Evolutionary conservation across 768 basidiomycete species (phyloP).

Genomic region (Mycena leptocephala): DNA sequence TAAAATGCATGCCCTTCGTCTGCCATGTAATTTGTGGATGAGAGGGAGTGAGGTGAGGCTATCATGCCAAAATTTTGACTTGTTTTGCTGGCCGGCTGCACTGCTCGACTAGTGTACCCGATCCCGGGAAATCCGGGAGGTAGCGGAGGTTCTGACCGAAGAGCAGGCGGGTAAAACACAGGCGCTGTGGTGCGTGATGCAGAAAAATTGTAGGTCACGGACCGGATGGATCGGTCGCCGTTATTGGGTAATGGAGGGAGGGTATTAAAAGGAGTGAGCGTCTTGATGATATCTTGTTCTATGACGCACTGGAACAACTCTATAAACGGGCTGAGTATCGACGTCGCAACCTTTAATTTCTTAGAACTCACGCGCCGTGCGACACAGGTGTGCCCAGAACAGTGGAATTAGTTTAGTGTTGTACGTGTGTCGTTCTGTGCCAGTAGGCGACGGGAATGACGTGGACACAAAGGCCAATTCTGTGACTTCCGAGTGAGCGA

Average conservation of each 20-base stretch:
- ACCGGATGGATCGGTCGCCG: constrained; percentile 27
- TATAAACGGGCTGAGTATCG: not conserved
- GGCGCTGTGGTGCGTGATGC: not conserved
- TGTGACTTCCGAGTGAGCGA: constrained; percentile 44
- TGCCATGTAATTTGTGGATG: not conserved
- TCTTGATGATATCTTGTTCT: constrained; percentile 39
- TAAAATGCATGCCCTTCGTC: not conserved
- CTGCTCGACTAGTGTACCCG: not conserved
- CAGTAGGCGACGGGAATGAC: not conserved
- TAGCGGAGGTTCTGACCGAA: constrained; percentile 9
- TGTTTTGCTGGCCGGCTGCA: not conserved
- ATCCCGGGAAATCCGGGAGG: constrained; percentile 13
- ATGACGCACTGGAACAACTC: constrained; percentile 44
- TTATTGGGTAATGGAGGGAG: not conserved
- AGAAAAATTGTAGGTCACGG: constrained; percentile 26
- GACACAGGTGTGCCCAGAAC: constrained; percentile 45
- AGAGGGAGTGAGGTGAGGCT: not conserved
- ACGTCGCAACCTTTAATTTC: not conserved
- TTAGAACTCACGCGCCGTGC: constrained; percentile 35
- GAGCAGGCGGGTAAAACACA: not conserved
- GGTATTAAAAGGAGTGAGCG: not conserved
- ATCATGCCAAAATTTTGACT: not conserved
- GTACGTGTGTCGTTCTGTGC: constrained; percentile 29
- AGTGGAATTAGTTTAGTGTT: constrained; percentile 40
- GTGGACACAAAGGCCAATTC: constrained; percentile 30